Evolutionary conservation across 2,329 filamentous ascomycete genomes (phyloP).

Genomic region (Dryadomyces sulphureus): DNA sequence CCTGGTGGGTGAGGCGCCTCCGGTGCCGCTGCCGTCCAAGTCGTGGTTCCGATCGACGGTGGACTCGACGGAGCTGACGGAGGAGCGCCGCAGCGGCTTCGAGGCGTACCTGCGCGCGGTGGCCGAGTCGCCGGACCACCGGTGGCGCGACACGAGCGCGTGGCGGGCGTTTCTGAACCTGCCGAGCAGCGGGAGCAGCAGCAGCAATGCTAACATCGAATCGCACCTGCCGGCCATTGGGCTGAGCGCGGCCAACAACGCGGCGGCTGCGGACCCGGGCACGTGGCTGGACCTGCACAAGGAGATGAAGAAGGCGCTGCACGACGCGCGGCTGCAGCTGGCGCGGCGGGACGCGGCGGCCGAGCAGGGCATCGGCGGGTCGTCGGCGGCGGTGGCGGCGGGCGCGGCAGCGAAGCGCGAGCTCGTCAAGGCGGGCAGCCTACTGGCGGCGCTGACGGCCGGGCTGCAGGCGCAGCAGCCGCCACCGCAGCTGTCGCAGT

Average conservation of each 20-base stretch:
- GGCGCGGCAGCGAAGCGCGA: conserved; percentile 61
- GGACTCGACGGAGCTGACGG: conserved; percentile 52
- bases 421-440: conserved; percentile 50
- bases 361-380: conserved; percentile 13
- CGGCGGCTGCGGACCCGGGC: conserved; percentile 40
- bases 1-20: conserved; percentile 48
- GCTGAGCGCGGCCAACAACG: conserved; percentile 23
- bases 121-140: conserved; percentile 55
- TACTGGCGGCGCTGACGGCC: conserved; percentile 49
- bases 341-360: conserved; percentile 49
- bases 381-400: conserved; percentile 31
- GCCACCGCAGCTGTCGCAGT: no score
- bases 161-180: conserved; percentile 66
- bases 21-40: conserved; percentile 53
- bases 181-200: conserved; percentile 21
- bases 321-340: conserved; percentile 51
- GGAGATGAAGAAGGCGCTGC: conserved; percentile 57
- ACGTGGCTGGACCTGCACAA: conserved; percentile 66
- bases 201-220: conserved; percentile 15
- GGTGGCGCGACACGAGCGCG: conserved; percentile 59
- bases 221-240: conserved; percentile 19
- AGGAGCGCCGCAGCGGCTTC: conserved; percentile 51
- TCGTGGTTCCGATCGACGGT: conserved; percentile 65
- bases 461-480: conserved; percentile 41
- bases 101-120: conserved; percentile 61